Base-by-base conservation (phyloP, 2,329 filamentous ascomycete species). In the Microdochium bolleyi region DNA sequence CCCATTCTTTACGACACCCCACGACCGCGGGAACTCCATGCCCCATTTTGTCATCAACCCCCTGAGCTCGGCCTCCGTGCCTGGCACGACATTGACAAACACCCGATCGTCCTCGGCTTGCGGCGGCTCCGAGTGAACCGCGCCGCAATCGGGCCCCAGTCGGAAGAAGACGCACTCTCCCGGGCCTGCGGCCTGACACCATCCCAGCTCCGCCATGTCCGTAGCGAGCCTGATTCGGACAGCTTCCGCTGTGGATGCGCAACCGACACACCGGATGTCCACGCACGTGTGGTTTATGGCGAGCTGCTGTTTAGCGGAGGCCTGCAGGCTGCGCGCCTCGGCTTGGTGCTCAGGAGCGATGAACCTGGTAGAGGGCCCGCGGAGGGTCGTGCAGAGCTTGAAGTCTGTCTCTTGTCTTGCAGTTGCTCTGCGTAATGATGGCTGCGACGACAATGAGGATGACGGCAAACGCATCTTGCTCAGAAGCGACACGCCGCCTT, bases 311-410 rank as follows among this genome's bases (percentile, higher is more conserved):
- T 67, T 70, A 2, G 69, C 63, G 0, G 27, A 24, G 3, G 57
- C 55, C 51, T 73, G 69, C 0, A 62, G 60, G 1, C 53, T 10
- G 2, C 73, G 66, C 0, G 74, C 73, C 1, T 53, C 32, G 0
- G 54, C 10, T 27, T 70, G 67, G 37, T 67, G 58, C 1, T 56
- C 21, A 0, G 62, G 30, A 1, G 67, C 62, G 22, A 74, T 66
- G 62, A 78, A 78, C 19, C 77, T 62, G 0, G 75, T 78, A 2
- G 67, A 59, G 0, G 75, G 73, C 2, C 75, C 75, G 1, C 76
- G 66, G 10, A 78, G 66, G 0, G 74, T 73, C 2, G 73, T 68
- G 57, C 70, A 73, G 1, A 78, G 64, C 62, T 78, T 78, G 73
- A 74, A 78, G 56, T 72, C 65, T n/a, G 72, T 72, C 48, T 64